Percentiles rank a stretch among this genome's conserved stretches.
phyloP scores from a whole-genome alignment of 192 early-diverging fungal species.

The Backusella circina region DNA sequence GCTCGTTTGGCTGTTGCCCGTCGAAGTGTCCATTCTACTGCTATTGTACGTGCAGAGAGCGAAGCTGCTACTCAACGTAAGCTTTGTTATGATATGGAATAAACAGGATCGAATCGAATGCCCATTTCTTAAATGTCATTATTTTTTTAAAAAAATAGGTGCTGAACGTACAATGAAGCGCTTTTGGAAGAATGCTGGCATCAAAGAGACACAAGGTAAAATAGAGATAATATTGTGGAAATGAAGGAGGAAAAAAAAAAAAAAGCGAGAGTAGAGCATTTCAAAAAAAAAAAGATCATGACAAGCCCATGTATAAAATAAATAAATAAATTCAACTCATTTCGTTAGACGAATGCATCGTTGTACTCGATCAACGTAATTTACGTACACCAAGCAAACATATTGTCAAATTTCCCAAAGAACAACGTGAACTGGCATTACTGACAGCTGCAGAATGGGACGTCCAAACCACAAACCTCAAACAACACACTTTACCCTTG shows the following conservation, averaged over 20 bases:
- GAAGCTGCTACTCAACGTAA: constrained; percentile 15
- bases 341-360: constrained; percentile 10
- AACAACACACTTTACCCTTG: constrained; percentile 85
- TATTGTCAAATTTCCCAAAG: constrained; percentile 53
- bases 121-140: neutral
- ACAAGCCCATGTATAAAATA: no score
- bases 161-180: constrained; percentile 53
- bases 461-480: constrained; percentile 72
- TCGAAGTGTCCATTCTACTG: neutral
- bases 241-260: neutral
- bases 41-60: neutral
- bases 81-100: neutral
- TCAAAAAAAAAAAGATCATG: neutral
- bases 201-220: constrained; percentile 46
- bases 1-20: neutral
- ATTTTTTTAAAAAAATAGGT: constrained; percentile 14
- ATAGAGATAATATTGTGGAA: neutral
- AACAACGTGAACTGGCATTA: constrained; percentile 65
- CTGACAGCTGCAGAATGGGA: constrained; percentile 95
- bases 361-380: constrained; percentile 74
- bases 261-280: neutral
- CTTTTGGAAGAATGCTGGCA: constrained; percentile 58
- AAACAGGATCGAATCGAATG: neutral
- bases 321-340: neutral
- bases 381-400: constrained; percentile 83